Evolutionary conservation across 495 filamentous ascomycete genomes (phyloP), one percentile per base, ranked within the genome.

Genomic region (Trichoderma orchidacearum): DNA sequence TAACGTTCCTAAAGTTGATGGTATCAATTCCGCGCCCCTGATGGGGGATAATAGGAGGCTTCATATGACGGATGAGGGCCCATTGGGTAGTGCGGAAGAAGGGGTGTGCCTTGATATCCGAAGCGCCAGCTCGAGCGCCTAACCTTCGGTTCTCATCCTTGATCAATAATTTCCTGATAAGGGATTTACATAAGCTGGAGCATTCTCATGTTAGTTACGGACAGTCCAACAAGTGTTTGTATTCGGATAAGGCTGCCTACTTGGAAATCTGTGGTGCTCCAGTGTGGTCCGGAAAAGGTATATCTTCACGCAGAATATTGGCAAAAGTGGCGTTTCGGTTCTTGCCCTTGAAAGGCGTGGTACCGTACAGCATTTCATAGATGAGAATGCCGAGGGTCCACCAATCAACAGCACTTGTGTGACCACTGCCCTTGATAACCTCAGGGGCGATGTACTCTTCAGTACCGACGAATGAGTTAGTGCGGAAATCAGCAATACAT

Each of bases 301-400:
- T 91, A 60, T 98, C 93, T 66, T 98, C 94, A 30, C 90, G 77
- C 55, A 98, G 75, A 60, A 98, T 98, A 64, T 97, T 98, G 29
- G 90, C 93, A 72, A 98, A 98, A 0, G 93, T 98, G 15, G 89
- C 89, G 65, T 97, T 98, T 31, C 93, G 83, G 70, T 95, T 98
- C 81, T 98, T 97, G 61, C 93, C 93, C 73, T 98, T 98, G 81
- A 98, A 98, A 0, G 93, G 93, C 1, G 93, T 98, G 3, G 91
- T 97, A 21, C 93, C 94, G 70, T 87, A 97, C n/a, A 98, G 75
- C 93, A 98, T 98, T 69, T 98, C 93, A 61, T 96, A 98, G 56
- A 97, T 87, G 62, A 98, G 70, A 56, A 98, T 97, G 18, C 93
- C 93, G 9, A 98, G 73, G 2, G 93, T 98, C 93, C 93, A 98